Conservation (phyloP, 192 early-diverging fungal species). For the Phlyctochytrium bullatum region DNA sequence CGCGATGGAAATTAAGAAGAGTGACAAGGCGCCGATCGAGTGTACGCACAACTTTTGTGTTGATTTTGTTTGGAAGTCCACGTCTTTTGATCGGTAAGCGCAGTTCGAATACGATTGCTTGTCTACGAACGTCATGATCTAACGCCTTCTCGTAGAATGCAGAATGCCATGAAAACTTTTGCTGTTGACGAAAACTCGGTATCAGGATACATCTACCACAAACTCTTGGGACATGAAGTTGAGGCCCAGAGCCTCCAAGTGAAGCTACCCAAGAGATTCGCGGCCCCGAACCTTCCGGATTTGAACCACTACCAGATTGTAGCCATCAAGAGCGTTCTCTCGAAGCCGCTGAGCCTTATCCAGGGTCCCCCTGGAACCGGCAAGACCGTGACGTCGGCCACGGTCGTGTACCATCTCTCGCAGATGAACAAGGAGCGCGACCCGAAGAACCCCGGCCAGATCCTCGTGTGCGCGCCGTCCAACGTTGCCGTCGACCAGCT, state of each 20-base stretch:
- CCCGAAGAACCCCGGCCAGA: constrained; percentile 57
- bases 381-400: constrained; percentile 97
- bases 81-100: constrained; percentile 79
- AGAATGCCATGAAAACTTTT: constrained; percentile 93
- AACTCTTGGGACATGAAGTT: constrained; percentile 90
- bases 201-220: constrained; percentile 94
- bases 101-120: neutral
- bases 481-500: constrained; percentile 99
- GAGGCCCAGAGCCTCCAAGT: constrained; percentile 79
- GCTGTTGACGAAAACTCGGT: constrained; percentile 92
- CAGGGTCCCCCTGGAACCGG: constrained; percentile 96
- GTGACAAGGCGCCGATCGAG: constrained; percentile 69
- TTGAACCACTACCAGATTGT: constrained; percentile 95
- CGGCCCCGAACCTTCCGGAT: constrained; percentile 91
- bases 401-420: constrained; percentile 95
- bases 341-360: constrained; percentile 89
- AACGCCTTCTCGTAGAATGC: constrained; percentile 78
- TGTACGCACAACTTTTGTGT: constrained; percentile 89
- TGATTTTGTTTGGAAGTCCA: constrained; percentile 99
- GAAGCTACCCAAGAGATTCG: constrained; percentile 82
- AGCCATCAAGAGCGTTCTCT: constrained; percentile 91
- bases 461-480: constrained; percentile 98
- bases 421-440: constrained; percentile 62
- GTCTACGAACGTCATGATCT: no score
- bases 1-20: constrained; percentile 77